Evolutionary conservation across 148 eudicot genomes (phyloP).

Genomic region (Cornus kousa): DNA sequence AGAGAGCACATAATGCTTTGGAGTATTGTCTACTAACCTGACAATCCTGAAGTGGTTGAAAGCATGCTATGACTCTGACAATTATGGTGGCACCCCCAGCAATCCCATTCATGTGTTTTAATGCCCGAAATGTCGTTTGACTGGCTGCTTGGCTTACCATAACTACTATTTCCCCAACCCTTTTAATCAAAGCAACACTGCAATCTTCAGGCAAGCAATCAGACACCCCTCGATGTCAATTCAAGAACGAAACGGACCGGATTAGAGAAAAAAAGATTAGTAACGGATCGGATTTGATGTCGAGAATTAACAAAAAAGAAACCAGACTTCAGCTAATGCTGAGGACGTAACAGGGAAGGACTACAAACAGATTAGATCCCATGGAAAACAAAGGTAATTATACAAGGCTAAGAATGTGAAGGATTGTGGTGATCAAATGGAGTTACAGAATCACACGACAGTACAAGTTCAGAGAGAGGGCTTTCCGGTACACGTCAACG

Average conservation of each 20-base stretch:
- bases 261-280: not conserved
- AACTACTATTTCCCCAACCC: slow-evolving; percentile 56
- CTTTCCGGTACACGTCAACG: slow-evolving; percentile 75
- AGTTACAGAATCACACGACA: slow-evolving; percentile 85
- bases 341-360: slow-evolving; percentile 70
- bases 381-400: slow-evolving; percentile 26
- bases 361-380: slow-evolving; percentile 78
- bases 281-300: not conserved
- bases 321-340: slow-evolving; percentile 65
- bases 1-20: not conserved
- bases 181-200: slow-evolving; percentile 2
- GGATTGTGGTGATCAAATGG: not conserved
- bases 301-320: not conserved
- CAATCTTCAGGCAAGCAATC: slow-evolving; percentile 13
- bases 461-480: slow-evolving; percentile 63
- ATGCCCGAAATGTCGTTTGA: slow-evolving; percentile 88
- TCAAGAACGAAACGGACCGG: not conserved
- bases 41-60: slow-evolving; percentile 90
- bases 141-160: slow-evolving; percentile 99
- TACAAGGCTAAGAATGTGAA: not conserved
- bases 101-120: slow-evolving; percentile 86
- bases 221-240: slow-evolving; percentile 17
- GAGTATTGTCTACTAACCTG: slow-evolving; percentile 49
- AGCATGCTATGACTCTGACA: slow-evolving; percentile 95
- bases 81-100: slow-evolving; percentile 82